These are phyloP conservation scores for Trichomonascaceae sp. DNA, from an alignment of 1,139 yeast species.

Conservation along the genomic window DNA sequence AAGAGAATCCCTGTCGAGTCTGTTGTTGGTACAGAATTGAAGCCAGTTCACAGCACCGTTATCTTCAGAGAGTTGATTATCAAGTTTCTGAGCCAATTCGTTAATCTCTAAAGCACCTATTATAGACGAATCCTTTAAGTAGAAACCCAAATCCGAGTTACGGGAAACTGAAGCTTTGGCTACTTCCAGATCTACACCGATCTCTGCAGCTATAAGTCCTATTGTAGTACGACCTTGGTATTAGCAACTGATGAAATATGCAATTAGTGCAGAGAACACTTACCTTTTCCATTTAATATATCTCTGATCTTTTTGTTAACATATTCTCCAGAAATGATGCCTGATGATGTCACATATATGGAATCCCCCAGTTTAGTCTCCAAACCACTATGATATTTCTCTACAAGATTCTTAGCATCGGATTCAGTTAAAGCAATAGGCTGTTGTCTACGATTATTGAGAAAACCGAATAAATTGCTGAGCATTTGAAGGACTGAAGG, in stretches of 20 bases:
- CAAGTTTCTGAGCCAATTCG: not conserved
- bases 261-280: not conserved
- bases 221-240: slow-evolving; percentile 15
- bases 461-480: not conserved
- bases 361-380: slow-evolving; percentile 1
- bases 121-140: slow-evolving; percentile 9
- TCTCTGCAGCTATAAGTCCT: slow-evolving; percentile 15
- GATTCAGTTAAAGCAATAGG: slow-evolving; percentile 14
- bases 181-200: slow-evolving; percentile 15
- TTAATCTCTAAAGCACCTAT: slow-evolving; percentile 4
- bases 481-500: not conserved
- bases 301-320: slow-evolving; percentile 16
- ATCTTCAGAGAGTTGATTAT: not conserved
- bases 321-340: slow-evolving; percentile 12
- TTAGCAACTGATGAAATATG: not conserved
- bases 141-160: slow-evolving; percentile 6
- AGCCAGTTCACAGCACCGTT: not conserved
- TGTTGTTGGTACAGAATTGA: slow-evolving; percentile 7
- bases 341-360: slow-evolving; percentile 3
- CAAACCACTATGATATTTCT: slow-evolving; percentile 1
- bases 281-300: slow-evolving; percentile 16
- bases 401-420: slow-evolving; percentile 18
- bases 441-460: not conserved
- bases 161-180: slow-evolving; percentile 9
- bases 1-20: slow-evolving; percentile 13